Base-by-base conservation (phyloP, 441 rosid species). In the Flueggea neowawraea region DNA sequence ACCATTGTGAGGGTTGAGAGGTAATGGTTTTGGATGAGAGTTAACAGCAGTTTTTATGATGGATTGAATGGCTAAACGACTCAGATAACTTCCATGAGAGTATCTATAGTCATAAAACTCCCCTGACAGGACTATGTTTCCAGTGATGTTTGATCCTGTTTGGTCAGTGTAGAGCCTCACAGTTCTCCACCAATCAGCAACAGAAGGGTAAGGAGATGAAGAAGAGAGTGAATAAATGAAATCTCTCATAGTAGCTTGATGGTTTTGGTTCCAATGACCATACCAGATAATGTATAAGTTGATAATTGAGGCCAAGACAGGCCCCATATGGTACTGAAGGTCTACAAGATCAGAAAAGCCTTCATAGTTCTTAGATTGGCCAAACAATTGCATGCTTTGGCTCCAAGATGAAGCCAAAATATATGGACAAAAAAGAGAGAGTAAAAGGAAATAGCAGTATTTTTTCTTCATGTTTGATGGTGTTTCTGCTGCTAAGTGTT, bases 281-380 rank as follows among this genome's bases (percentile, higher is more conserved):
- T 83, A 84, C 90, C 90, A 84, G 65, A 84, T 76, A 31, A 87
- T 71, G 66, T 81, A 82, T 57, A 84, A 32, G 31, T 63, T 75
- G 62, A 81, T 63, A 52, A 84, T 77, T 12, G 84, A 77, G 6
- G 88, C 73, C 43, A 84, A 74, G 36, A 82, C 87, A 45, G 90
- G 90, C 16, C 88, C 94, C 90, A 81, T 81, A 77, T 83, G 90
- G 71, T 84, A 83, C 55, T 75, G 66, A 52, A 84, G 81, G 61
- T 80, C 73, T 12, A 67, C 77, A 4, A 78, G 65, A 57, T 84
- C 83, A 50, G 88, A 81, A 7, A 88, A 82, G 6, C 90, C 93
- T 60, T 79, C 85, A 60, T 69, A 84, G 64, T 76, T 75, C 54
- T 75, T 75, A 31, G 69, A 77, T 52, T 58, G 78, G 54, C 64